Evolutionary conservation across 2,329 filamentous ascomycete genomes (phyloP), one percentile per base, ranked within the genome.

Genomic region (Pseudogymnoascus sp.): DNA sequence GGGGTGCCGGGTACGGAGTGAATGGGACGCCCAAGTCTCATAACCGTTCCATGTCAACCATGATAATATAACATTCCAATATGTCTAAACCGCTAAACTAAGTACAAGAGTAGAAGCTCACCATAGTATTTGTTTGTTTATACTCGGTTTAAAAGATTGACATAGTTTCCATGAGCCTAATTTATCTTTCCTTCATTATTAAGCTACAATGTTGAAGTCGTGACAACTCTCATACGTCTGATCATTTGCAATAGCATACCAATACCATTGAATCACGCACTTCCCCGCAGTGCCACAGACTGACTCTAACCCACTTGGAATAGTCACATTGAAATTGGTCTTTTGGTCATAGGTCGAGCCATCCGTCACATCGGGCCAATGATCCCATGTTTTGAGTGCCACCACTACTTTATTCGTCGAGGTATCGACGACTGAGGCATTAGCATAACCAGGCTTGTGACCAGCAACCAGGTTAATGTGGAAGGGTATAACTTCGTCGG

Each of bases 381-480:
- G 46, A 11, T 53, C 46, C 46, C 46, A 53, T 11, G 46, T 53
- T 5, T 53, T 53, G 24, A 53, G 26, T 19, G 46, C 46, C 8
- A 3, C 46, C 14, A 53, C 26, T 19, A 53, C 46, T 11, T 16
- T 11, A 53, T 53, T 53, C 12, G 46, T 53, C n/a, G 46, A 31
- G 46, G 26, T 53, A 19, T 53, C 46, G 24, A 53, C 26, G 26
- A 53, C 24, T 1, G 46, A 53, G 26, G 46, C 26, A 53, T 53
- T 53, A 5, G 46, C 46, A 53, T 31, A 31, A 3, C 46, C 46
- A 26, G 46, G 46, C 46, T 28, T 53, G 46, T 53, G 46, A 26
- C 66, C 67, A 38, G 78, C 74, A 7, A 71, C 72, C 67, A 82
- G 76, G 66, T 74, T 71, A 63, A 82, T 71, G 26, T 53, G 46